These are phyloP conservation scores for Cercophora sp. DNA, from an alignment of 495 filamentous ascomycete genomes.

Conservation along the genomic window DNA sequence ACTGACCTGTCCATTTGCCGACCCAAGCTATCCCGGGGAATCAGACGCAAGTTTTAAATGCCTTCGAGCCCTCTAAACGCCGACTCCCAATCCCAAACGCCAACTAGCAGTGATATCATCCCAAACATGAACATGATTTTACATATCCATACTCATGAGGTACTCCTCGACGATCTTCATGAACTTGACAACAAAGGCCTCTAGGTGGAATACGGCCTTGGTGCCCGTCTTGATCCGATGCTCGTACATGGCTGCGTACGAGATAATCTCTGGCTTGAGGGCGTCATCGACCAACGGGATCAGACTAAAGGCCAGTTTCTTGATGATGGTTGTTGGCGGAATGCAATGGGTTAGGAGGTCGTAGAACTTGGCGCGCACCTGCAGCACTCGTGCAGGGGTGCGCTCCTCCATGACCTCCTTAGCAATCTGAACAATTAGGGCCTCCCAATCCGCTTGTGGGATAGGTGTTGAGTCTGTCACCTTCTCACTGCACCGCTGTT, in stretches of 20 bases:
- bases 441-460: constrained; percentile 94
- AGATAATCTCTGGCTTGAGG: constrained; percentile 86
- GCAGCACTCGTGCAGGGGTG: constrained; percentile 76
- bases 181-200: constrained; percentile 97
- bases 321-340: constrained; percentile 84
- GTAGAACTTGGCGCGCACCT: constrained; percentile 88
- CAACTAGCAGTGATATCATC: too few species aligned
- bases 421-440: constrained; percentile 78
- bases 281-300: constrained; percentile 80
- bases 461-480: constrained; percentile 83
- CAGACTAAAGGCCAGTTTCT: constrained; percentile 90
- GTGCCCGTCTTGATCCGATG: constrained; percentile 84
- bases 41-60: background rate
- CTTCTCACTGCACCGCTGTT: constrained; percentile 63
- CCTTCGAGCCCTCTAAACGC: constrained; percentile 2
- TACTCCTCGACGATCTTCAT: constrained; percentile 94
- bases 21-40: background rate
- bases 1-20: too few species aligned
- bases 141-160: constrained; percentile 82
- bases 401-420: constrained; percentile 90
- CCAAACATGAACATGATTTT: constrained; percentile 3
- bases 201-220: constrained; percentile 96
- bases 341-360: constrained; percentile 96
- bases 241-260: constrained; percentile 96
- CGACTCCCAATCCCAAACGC: background rate